These are phyloP conservation scores for Turritis glabra DNA, from an alignment of 345 rosid species.

Conservation along the genomic window DNA sequence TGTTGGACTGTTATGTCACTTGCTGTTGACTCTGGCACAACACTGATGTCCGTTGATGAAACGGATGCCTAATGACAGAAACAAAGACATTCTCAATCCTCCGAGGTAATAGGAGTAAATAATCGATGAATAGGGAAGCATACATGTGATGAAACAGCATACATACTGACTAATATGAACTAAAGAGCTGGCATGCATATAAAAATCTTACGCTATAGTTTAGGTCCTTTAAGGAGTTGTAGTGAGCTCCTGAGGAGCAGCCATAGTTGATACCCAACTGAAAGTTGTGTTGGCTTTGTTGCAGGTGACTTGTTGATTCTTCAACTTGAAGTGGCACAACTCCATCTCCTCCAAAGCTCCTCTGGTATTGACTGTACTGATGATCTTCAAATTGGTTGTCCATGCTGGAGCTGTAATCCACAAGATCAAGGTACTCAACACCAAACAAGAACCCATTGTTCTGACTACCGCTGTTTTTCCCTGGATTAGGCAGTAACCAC, in stretches of 20 bases:
- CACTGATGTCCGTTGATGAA: slow-evolving; percentile 67
- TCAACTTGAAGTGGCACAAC: slow-evolving; percentile 67
- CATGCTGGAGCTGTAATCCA: slow-evolving; percentile 57
- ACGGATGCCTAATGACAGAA: slow-evolving; percentile 51
- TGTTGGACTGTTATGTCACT: slow-evolving; percentile 64
- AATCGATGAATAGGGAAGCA: neutral
- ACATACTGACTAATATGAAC: neutral
- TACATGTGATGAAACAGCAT: neutral
- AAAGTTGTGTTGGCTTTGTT: slow-evolving; percentile 49
- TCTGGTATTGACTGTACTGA: slow-evolving; percentile 46
- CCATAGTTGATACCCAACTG: slow-evolving; percentile 55
- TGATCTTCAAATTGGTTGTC: slow-evolving; percentile 54
- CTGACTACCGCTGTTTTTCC: slow-evolving; percentile 34
- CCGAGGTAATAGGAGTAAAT: neutral
- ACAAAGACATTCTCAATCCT: neutral
- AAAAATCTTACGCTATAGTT: slow-evolving; percentile 54
- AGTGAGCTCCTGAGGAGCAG: slow-evolving; percentile 43
- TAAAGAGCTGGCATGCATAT: neutral
- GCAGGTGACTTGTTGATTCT: slow-evolving; percentile 49
- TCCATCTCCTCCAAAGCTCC: slow-evolving; percentile 61
- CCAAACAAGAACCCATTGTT: slow-evolving; percentile 59
- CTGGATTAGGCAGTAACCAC: slow-evolving; percentile 70
- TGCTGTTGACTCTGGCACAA: slow-evolving; percentile 75
- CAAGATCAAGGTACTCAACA: slow-evolving; percentile 81
- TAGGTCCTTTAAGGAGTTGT: slow-evolving; percentile 46